Percentiles rank a stretch among this genome's conserved stretches.
These are phyloP conservation scores for Yamadazyma atlantica DNA, from an alignment of 1,139 yeast species.

Conservation along the genomic window DNA sequence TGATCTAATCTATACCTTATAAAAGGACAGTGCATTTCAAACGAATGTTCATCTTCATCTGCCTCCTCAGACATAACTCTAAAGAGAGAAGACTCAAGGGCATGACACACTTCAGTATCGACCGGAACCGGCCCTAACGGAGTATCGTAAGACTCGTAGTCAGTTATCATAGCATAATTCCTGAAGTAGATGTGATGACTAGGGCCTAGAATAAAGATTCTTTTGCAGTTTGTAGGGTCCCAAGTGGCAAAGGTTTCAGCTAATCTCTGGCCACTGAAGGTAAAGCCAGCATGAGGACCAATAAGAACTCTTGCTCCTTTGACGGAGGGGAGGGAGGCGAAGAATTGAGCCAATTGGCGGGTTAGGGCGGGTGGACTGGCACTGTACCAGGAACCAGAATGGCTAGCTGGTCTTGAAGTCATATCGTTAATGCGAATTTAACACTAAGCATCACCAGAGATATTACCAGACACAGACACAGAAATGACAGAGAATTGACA, in stretches of 20 bases:
- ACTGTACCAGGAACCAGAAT: constrained; percentile 89
- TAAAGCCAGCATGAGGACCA: constrained; percentile 88
- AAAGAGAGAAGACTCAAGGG: constrained; percentile 30
- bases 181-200: constrained; percentile 87
- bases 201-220: constrained; percentile 86
- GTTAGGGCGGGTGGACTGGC: constrained; percentile 42
- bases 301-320: constrained; percentile 63
- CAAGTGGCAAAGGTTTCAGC: constrained; percentile 77
- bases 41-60: constrained; percentile 88
- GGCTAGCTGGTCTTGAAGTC: constrained; percentile 35
- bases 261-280: constrained; percentile 75
- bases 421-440: no score
- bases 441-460: no score
- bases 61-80: constrained; percentile 54
- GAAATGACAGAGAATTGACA: no score
- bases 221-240: constrained; percentile 56
- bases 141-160: constrained; percentile 61
- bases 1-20: constrained; percentile 41
- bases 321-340: constrained; percentile 20
- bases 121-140: constrained; percentile 78
- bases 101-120: constrained; percentile 34
- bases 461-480: no score
- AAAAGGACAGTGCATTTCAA: constrained; percentile 93
- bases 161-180: constrained; percentile 56
- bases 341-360: constrained; percentile 46